A percentile compares a stretch with the other conserved stretches of the same genome.
Evolutionary conservation across 495 filamentous ascomycete genomes (phyloP).

Genomic region (Penicillium riverlandense): DNA sequence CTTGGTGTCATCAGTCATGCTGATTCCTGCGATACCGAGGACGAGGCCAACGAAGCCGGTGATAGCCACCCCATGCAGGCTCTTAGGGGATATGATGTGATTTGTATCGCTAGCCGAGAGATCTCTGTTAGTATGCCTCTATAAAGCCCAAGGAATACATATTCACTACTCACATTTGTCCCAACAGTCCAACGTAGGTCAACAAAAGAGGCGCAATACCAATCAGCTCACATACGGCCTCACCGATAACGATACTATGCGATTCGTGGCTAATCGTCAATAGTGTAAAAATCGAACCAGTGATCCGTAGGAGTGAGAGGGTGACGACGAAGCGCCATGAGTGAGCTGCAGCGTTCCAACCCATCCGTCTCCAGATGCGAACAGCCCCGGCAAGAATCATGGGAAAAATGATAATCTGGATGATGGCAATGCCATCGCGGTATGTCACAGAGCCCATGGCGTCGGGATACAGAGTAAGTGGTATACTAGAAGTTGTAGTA

Average conservation of each 20-base stretch:
- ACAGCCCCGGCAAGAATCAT: conserved; percentile 12
- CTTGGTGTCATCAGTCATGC: conserved; percentile 1
- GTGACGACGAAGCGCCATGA: conserved; percentile 20
- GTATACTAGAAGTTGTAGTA: too few relatives aligned
- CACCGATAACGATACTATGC: conserved; percentile 8
- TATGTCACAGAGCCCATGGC: conserved; percentile 17
- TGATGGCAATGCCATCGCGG: conserved; percentile 20
- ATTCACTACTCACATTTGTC: conserved; percentile 20
- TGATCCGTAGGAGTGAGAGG: conserved; percentile 22
- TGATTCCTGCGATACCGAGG: conserved; percentile 21
- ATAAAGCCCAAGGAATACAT: neutral
- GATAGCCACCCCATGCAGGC: conserved; percentile 5
- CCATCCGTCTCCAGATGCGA: conserved; percentile 21
- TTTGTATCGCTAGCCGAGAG: conserved; percentile 12
- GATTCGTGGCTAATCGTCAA: conserved; percentile 12
- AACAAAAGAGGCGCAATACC: conserved; percentile 23
- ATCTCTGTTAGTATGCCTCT: conserved; percentile 4
- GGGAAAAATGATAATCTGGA: conserved; percentile 22
- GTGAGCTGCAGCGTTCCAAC: conserved; percentile 18
- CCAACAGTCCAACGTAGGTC: conserved; percentile 18
- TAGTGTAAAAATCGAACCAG: conserved; percentile 16
- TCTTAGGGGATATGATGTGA: conserved; percentile 6
- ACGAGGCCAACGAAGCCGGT: conserved; percentile 17
- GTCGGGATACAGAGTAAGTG: too few relatives aligned
- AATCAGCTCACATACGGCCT: conserved; percentile 21